Base-by-base conservation (phyloP, 345 rosid species). In the Arabidopsis suecica region DNA sequence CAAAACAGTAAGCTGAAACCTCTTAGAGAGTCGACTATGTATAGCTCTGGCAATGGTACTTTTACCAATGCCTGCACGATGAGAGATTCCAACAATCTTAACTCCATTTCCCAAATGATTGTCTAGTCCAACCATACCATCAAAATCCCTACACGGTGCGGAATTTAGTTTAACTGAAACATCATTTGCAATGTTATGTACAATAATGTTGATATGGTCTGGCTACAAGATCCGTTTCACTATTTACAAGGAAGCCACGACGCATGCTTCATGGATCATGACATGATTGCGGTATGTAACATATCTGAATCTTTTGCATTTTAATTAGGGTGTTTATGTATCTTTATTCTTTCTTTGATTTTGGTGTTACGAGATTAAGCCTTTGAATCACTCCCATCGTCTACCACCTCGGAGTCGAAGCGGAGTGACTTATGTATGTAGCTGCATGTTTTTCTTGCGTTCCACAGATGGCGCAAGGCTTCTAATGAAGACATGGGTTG, bases 191-290 rank as follows among this genome's bases (percentile, higher is more conserved):
- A 20, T 22, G 73, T 69, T 6, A 69, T 69, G 73, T 69, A 56
- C 63, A 55, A 56, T 16, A 64, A 69, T 56, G 54, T 69, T 6
- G 73, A 69, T 69, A 69, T 69, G 73, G 73, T 69, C 11, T 69
- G 73, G 98, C 45, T 93, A 64, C 82, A 74, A 71, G 97, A 93
- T 84, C 97, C 97, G 4, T 93, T 93, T 75, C 81, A 75, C 11
- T 91, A 89, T 85, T 47, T 91, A 63, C 71, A 82, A 72, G 98
- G 97, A 64, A 77, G 68, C 33, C 97, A 93, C 16, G 98, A 93
- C 83, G 90, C 83, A 13, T 93, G 90, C 96, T 93, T 93, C 84
- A 88, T 87, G 0, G 98, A 93, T n/a, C n/a, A n/a, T 82, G 97
- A 93, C 74, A 87, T 85, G 91, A 64, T 82, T 55, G 79, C 83